Base-by-base conservation (phyloP, 2,329 filamentous ascomycete species). In the Eutypa lata region DNA sequence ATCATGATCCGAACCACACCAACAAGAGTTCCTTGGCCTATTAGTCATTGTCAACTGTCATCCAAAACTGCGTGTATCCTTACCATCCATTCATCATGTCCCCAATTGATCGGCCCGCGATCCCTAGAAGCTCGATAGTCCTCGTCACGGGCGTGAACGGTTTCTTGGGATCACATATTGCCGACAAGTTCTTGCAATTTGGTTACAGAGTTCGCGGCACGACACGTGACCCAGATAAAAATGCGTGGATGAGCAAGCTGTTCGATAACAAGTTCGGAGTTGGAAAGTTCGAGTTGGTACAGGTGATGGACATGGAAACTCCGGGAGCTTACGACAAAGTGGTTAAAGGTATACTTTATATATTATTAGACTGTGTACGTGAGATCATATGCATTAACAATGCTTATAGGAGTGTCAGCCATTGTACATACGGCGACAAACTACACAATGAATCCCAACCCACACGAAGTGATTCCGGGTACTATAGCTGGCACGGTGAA, bases 191-290 rank as follows among this genome's bases (percentile, higher is more conserved):
- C 13, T 66, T 77, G 0, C 48, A 59, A 0, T 60, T 60, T 0
- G 75, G 75, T 6, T 78, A 73, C 56, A 67, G 65, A 3, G 76
- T 80, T n/a, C 73, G 75, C 18, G 76, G 61, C n/a, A 58, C 61
- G 2, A 51, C 53, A 7, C 61, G 61, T 24, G 47, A 49, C 24
- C 19, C 46, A 3, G 24, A 51, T 3, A 60, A 56, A 42, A 52
- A 58, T 18, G 47, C 47, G n/a, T 63, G 62, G 61, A 0, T 62
- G n/a, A 28, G 43, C 6, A 45, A 56, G 1, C 35, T 56, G 10
- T 63, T 61, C 33, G 51, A 56, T 7, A n/a, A 37, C 10, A 58
- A 57, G n/a, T 60, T 63, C 46, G 59, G 57, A 13, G 7, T 40
- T 2, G 60, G 49, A 3, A 52, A 53, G 3, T 60, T 63, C 35